These are phyloP conservation scores for Fusarium dlaminii DNA, from an alignment of 2,329 filamentous ascomycete species.

Conservation along the genomic window DNA sequence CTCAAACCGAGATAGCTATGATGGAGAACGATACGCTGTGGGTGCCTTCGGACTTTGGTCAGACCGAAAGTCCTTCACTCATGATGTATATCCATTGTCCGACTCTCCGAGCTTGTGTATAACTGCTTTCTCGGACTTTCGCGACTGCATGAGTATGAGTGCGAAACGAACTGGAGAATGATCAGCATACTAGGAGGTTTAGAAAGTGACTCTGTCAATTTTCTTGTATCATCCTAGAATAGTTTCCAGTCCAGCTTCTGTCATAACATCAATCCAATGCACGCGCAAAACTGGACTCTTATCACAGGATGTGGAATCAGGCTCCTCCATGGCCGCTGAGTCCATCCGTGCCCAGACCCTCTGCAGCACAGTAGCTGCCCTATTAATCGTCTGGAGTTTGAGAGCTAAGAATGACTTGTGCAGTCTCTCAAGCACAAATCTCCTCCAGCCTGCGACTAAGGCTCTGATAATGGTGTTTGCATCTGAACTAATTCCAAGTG, in stretches of 20 bases:
- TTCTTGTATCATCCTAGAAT: background rate
- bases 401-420: background rate
- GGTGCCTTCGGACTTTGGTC: background rate
- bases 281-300: background rate
- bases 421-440: background rate
- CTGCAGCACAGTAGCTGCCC: background rate
- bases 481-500: background rate
- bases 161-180: background rate
- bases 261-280: conserved; percentile 2
- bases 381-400: background rate
- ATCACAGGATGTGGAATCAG: fast-evolving
- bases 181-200: too few species aligned
- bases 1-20: background rate
- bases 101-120: background rate
- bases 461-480: too few species aligned
- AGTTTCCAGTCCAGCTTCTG: background rate
- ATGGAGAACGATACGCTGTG: background rate
- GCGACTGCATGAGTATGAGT: background rate
- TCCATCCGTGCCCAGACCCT: background rate
- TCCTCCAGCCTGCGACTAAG: background rate
- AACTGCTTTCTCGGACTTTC: background rate
- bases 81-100: background rate
- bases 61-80: background rate
- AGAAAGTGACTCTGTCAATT: too few species aligned
- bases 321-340: background rate